These are phyloP conservation scores for Selaginella tamariscina DNA, from an alignment of 75 land plant genomes.

Conservation along the genomic window DNA sequence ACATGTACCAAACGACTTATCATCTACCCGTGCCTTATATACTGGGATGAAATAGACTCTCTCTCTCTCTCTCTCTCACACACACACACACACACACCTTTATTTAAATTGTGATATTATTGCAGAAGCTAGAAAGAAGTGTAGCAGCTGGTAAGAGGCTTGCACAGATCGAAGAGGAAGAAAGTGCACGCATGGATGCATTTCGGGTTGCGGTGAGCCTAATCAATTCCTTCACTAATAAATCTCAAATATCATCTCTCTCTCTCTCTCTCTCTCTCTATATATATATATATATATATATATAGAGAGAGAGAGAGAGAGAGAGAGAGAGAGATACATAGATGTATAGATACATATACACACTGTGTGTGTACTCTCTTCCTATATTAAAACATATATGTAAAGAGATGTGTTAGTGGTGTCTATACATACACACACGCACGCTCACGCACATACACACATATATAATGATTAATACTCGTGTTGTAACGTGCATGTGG, in stretches of 20 bases:
- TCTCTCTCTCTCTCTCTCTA: no score
- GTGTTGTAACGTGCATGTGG: conserved; percentile 12
- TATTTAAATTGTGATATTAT: not conserved
- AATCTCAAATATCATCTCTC: not conserved
- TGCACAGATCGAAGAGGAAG: conserved; percentile 31
- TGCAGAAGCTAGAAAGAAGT: conserved; percentile 29
- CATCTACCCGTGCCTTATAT: not conserved
- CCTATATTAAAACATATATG: not conserved
- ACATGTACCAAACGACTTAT: not conserved
- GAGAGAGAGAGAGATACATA: no score
- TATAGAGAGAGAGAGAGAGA: no score
- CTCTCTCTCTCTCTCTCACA: not conserved
- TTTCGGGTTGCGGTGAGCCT: conserved; percentile 33
- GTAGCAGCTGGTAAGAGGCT: conserved; percentile 38
- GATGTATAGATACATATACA: no score
- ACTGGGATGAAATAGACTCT: not conserved
- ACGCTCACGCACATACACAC: no score
- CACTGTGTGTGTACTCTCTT: no score
- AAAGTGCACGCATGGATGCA: conserved; percentile 40
- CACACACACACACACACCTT: not conserved
- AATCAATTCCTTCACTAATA: conserved; percentile 9
- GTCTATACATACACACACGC: no score
- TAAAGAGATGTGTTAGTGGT: not conserved
- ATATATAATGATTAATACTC: not conserved
- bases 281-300: no score